Base-by-base conservation (phyloP, 768 basidiomycete species). In the Mycena albidolilacea region DNA sequence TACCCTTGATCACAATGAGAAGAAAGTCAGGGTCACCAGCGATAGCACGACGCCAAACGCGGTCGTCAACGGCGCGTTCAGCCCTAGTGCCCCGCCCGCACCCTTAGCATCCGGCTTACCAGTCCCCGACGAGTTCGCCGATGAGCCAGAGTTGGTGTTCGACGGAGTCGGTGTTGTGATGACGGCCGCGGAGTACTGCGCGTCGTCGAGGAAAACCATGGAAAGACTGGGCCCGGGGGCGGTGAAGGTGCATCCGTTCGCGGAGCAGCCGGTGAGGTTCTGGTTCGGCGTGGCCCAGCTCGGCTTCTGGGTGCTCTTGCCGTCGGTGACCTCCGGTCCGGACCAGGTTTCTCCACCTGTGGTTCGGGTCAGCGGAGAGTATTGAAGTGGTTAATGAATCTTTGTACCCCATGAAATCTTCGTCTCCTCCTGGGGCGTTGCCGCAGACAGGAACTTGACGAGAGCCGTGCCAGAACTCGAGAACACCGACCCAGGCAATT, bases 401-500 rank as follows among this genome's bases (percentile, higher is more conserved):
- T 11, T 44, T 30, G 44, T 35, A 70, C 69, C 90, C 91, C 91
- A 93, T 9, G 86, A 85, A 77, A 92, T 90, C 55, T 89, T 83
- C 68, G 81, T 85, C 72, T 85, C 85, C 80, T 91, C 90, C 17
- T 80, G 77, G 19, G 88, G 82, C 68, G 81, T 84, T 6, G 85
- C 78, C 2, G 89, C 90, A 5, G 82, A 76, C n/a, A 90, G 81
- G 75, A 84, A 90, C 72, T 88, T 87, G 15, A 89, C 85, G 43
- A 68, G 44, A 9, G 74, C 76, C 23, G 66, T 79, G 74, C 58
- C 77, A 78, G 75, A 63, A 3, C 61, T 52, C 5, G 63, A 55
- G 61, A 73, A 82, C 67, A 76, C 75, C 55, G 71, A 84, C 37
- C 76, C 75, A 67, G 82, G 87, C 21, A 90, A 71, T 38, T 80